A percentile compares a stretch with the other conserved stretches of the same genome.
phyloP scores from a whole-genome alignment of 176 grass and related monocot species.

The Aechmea fasciata region DNA sequence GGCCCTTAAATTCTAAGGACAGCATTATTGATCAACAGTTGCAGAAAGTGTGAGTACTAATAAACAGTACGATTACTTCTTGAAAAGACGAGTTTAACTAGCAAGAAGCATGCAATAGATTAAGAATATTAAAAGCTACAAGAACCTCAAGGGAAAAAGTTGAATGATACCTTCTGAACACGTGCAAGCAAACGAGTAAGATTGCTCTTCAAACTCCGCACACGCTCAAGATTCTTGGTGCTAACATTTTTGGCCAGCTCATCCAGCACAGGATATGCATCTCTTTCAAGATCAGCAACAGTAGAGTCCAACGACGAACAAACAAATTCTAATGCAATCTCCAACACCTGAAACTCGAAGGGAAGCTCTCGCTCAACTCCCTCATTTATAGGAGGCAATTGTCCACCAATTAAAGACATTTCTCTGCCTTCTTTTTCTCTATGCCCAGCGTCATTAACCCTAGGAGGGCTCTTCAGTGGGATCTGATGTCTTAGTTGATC shows the following conservation, averaged over 20 bases:
- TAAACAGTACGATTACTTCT: not conserved
- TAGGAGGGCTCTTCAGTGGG: conserved; percentile 37
- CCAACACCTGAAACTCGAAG: conserved; percentile 98
- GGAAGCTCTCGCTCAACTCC: conserved; percentile 64
- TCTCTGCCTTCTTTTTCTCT: conserved; percentile 14
- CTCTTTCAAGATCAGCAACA: conserved; percentile 66
- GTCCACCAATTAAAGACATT: conserved; percentile 17
- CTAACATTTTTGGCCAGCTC: conserved; percentile 91
- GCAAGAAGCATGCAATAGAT: not conserved
- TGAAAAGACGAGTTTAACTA: not conserved
- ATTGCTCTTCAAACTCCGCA: conserved; percentile 80
- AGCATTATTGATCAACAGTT: no score
- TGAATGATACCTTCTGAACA: conserved; percentile 73
- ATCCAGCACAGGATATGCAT: conserved; percentile 73
- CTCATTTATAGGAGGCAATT: conserved; percentile 32
- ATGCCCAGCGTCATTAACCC: conserved; percentile 27
- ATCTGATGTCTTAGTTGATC: conserved; percentile 73
- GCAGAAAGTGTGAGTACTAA: not conserved
- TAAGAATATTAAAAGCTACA: not conserved
- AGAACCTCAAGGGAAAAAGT: conserved; percentile 9
- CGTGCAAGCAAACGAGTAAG: conserved; percentile 86
- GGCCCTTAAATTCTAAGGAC: no score
- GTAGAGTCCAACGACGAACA: conserved; percentile 52
- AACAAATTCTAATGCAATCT: conserved; percentile 63
- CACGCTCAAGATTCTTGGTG: conserved; percentile 83